A percentile compares a stretch with the other conserved stretches of the same genome.
phyloP scores from a whole-genome alignment of 495 filamentous ascomycete species.

The Penicillium paradoxum region DNA sequence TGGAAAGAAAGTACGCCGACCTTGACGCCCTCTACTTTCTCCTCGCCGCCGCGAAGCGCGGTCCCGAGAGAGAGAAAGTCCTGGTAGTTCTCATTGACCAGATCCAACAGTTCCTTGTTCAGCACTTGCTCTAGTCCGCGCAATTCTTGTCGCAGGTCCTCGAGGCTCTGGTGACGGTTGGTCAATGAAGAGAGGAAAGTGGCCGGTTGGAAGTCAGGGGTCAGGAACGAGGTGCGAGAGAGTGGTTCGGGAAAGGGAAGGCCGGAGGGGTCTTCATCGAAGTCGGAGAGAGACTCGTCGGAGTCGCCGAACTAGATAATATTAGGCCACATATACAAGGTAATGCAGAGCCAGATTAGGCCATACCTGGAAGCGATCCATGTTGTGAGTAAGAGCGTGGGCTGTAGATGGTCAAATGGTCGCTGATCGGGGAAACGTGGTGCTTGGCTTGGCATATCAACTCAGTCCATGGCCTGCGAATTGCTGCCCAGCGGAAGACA shows the following conservation, averaged over 20 bases:
- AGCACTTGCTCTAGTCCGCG: slow-evolving; percentile 68
- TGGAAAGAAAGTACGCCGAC: slow-evolving; percentile 81
- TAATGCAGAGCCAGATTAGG: background rate
- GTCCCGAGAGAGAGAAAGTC: slow-evolving; percentile 81
- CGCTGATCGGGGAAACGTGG: slow-evolving; percentile 13
- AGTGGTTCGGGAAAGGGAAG: slow-evolving; percentile 83
- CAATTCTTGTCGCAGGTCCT: slow-evolving; percentile 85
- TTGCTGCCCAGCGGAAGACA: background rate
- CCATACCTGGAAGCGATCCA: slow-evolving; percentile 27
- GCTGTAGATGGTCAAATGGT: background rate
- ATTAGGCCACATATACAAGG: background rate
- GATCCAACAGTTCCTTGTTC: slow-evolving; percentile 78
- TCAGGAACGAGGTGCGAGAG: slow-evolving; percentile 71
- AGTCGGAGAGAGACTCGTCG: slow-evolving; percentile 48
- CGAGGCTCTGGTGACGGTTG: slow-evolving; percentile 89
- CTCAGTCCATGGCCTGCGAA: background rate
- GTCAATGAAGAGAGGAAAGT: slow-evolving; percentile 76
- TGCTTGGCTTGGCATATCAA: slow-evolving; percentile 20
- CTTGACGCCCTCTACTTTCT: slow-evolving; percentile 84
- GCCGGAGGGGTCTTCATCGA: slow-evolving; percentile 57
- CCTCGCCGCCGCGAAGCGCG: slow-evolving; percentile 80
- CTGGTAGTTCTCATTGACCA: slow-evolving; percentile 90
- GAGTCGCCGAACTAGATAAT: slow-evolving; percentile 44
- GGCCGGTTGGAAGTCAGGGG: slow-evolving; percentile 72
- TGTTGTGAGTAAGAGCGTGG: slow-evolving; percentile 10